A percentile compares a stretch with the other conserved stretches of the same genome.
These are phyloP conservation scores for Cladosporium phlei DNA, from an alignment of 2,329 filamentous ascomycete genomes.

Conservation along the genomic window DNA sequence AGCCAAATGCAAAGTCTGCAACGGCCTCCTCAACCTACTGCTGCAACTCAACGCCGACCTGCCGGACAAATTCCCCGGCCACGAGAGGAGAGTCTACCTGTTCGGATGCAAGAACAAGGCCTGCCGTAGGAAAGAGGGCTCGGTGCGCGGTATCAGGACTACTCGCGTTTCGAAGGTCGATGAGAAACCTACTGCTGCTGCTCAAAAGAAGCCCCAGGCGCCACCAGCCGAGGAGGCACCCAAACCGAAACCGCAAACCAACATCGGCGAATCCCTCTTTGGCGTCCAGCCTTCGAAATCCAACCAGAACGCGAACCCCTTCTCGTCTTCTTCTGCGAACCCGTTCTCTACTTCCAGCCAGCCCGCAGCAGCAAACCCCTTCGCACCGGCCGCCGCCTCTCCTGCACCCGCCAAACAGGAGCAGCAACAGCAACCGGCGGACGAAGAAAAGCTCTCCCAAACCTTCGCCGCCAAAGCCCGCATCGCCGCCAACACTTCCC, in stretches of 20 bases:
- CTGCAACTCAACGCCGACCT: slow-evolving; percentile 89
- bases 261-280: slow-evolving; percentile 65
- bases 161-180: slow-evolving; percentile 46
- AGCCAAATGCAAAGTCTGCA: slow-evolving; percentile 83
- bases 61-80: slow-evolving; percentile 76
- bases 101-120: slow-evolving; percentile 73
- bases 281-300: slow-evolving; percentile 50
- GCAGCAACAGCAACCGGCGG: slow-evolving; percentile 18
- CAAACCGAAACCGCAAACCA: slow-evolving; percentile 29
- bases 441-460: slow-evolving; percentile 24
- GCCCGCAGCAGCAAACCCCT: slow-evolving; percentile 50
- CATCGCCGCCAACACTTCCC: too few relatives aligned
- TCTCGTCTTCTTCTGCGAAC: slow-evolving; percentile 46
- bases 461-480: slow-evolving; percentile 32
- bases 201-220: slow-evolving; percentile 20
- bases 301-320: slow-evolving; percentile 52
- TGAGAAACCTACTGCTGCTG: slow-evolving; percentile 13
- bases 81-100: slow-evolving; percentile 83
- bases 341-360: slow-evolving; percentile 28
- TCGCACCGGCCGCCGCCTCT: slow-evolving; percentile 44
- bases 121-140: slow-evolving; percentile 78
- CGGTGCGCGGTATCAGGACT: slow-evolving; percentile 69
- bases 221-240: slow-evolving; percentile 13
- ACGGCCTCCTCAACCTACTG: slow-evolving; percentile 74
- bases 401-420: slow-evolving; percentile 40